Evolutionary conservation across 1,284 basidiomycete genomes (phyloP), one percentile per base, ranked within the genome.

Genomic region (Farysia itapuensis): DNA sequence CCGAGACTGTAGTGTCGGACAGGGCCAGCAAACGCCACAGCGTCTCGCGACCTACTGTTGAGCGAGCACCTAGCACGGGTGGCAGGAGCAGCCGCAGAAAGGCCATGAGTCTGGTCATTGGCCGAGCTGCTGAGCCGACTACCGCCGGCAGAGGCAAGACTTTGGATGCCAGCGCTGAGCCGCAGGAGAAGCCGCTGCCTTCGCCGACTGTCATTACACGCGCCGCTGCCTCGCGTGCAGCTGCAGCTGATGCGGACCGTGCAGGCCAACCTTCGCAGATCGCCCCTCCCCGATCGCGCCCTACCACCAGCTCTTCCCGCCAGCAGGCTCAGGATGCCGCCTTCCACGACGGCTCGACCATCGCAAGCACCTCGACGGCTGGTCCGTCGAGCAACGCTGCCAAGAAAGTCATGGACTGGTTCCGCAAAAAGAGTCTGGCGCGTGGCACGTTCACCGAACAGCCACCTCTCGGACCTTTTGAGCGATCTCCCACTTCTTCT

Each of bases 341-440:
- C 8, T 52, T 58, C 32, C 52, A 64, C 42, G 65, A 67, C 15
- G 54, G 46, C 6, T 42, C 43, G 7, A 51, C 50, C 20, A 66
- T 61, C 16, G 64, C 64, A 13, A 64, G 58, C 51, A 40, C 40
- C 16, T 70, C 69, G 18, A 71, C 67, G 4, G 52, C 65, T 11
- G 69, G 69, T 1, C 63, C 79, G 0, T 81, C 81, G 15, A 80
- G 79, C 24, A 80, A 78, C 38, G 81, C 82, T 21, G 82, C 82
- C 20, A 83, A 83, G 74, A 80, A 81, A 41, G 83, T 84, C 48
- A 84, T 84, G 82, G 82, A 83, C 64, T 84, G 83, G 83, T 84
- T 84, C 79, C 72, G 82, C 24, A 79, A 81, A 52, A 82, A 81
- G 72, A 80, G 79, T 23, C 70, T 81, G 4, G 79, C 78, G 20